phyloP scores from a whole-genome alignment of 441 rosid species.

The Arabidopsis hybrid region DNA sequence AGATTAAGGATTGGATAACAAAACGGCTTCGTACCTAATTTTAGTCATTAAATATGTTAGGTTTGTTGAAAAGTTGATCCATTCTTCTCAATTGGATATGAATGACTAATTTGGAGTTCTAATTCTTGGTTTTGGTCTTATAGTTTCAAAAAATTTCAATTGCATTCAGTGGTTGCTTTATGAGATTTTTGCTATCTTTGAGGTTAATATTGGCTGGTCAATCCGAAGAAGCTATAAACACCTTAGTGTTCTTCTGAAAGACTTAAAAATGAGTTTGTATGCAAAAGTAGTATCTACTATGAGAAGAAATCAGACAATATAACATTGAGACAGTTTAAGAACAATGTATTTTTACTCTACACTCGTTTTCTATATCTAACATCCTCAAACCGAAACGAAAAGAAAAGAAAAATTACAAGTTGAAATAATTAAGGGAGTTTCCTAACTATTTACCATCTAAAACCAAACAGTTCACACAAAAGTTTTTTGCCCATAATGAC shows the following conservation, averaged over 20 bases:
- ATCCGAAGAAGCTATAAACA: no score
- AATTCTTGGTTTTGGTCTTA: neutral
- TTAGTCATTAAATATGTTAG: no score
- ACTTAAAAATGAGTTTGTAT: no score
- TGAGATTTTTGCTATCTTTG: no score
- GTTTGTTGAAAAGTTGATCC: no score
- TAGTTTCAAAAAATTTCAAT: no score
- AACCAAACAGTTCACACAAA: conserved; percentile 10
- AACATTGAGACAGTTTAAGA: conserved; percentile 22
- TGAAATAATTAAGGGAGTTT: conserved; percentile 20
- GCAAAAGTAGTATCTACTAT: neutral
- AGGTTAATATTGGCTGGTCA: no score
- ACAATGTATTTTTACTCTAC: conserved; percentile 30
- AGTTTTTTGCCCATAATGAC: neutral
- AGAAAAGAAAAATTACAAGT: neutral
- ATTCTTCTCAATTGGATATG: no score
- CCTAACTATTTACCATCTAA: conserved; percentile 44
- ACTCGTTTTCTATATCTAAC: conserved; percentile 30
- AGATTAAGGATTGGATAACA: no score
- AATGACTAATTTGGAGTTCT: neutral
- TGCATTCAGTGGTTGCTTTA: no score
- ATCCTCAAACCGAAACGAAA: conserved; percentile 15
- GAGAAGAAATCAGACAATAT: neutral
- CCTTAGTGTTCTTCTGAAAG: no score
- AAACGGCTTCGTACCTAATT: no score